Conservation (phyloP, 2,329 filamentous ascomycete species). For the Pestalotiopsis sp. region DNA sequence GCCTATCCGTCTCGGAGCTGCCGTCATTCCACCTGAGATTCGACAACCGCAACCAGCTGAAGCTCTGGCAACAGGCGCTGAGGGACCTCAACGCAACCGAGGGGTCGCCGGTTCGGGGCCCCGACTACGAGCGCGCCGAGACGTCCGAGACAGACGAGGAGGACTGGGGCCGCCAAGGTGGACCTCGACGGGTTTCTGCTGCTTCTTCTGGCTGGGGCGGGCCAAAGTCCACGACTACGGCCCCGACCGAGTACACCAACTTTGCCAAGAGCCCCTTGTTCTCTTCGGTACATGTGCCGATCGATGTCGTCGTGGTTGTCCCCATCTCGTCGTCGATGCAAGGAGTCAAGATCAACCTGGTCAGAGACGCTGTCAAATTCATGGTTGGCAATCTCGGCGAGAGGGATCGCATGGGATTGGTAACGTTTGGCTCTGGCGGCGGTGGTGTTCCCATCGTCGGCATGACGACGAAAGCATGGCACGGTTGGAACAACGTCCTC, state of each 20-base stretch:
- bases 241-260: constrained; percentile 88
- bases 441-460: constrained; percentile 95
- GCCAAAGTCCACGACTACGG: constrained; percentile 81
- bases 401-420: constrained; percentile 92
- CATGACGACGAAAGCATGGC: constrained; percentile 96
- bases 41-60: constrained; percentile 77
- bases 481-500: constrained; percentile 85
- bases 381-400: constrained; percentile 89
- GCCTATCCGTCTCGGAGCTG: constrained; percentile 86
- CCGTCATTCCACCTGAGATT: constrained; percentile 95
- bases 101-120: constrained; percentile 62
- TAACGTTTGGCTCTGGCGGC: constrained; percentile 93
- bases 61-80: constrained; percentile 85
- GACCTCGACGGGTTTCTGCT: constrained; percentile 72
- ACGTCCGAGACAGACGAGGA: constrained; percentile 87
- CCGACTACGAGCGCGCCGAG: constrained; percentile 78
- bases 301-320: constrained; percentile 95
- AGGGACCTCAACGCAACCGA: constrained; percentile 80
- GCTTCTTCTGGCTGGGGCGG: constrained; percentile 77
- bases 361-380: constrained; percentile 90
- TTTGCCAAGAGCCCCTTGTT: constrained; percentile 56
- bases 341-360: constrained; percentile 94
- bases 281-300: constrained; percentile 77
- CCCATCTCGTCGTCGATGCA: constrained; percentile 99
- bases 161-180: constrained; percentile 69